phyloP scores from a whole-genome alignment of 169 alveolate genomes.

The Eimeria maxima region DNA sequence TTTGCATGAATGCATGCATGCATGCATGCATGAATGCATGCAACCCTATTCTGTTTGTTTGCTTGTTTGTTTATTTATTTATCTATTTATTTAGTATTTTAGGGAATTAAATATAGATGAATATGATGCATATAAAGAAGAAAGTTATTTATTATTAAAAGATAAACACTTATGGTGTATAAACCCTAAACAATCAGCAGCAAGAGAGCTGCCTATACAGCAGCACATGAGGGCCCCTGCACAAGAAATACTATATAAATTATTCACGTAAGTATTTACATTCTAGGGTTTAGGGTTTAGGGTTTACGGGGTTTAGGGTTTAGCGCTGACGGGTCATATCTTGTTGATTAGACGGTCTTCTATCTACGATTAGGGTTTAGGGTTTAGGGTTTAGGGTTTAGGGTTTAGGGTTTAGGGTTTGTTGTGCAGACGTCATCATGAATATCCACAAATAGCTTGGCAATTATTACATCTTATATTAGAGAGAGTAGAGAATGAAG shows the following conservation, averaged over 20 bases:
- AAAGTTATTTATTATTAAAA: not conserved
- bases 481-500: slow-evolving; percentile 48
- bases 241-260: not conserved
- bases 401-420: slow-evolving; percentile 39
- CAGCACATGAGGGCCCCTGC: slow-evolving; percentile 5
- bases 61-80: not conserved
- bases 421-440: slow-evolving; percentile 56
- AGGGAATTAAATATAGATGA: not conserved
- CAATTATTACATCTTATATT: slow-evolving; percentile 33
- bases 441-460: slow-evolving; percentile 63
- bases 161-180: not conserved
- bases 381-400: slow-evolving; percentile 1
- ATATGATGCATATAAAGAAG: not conserved
- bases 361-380: not conserved
- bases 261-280: not conserved
- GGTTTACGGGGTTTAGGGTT: slow-evolving; percentile 24
- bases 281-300: slow-evolving; percentile 14
- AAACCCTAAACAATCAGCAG: not conserved
- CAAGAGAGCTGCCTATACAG: slow-evolving; percentile 32
- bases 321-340: not conserved
- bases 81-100: not conserved
- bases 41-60: too few species aligned
- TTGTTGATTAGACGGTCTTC: not conserved
- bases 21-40: too few species aligned
- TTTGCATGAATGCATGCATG: too few species aligned